Base-by-base conservation (phyloP, 352 stramenopile species). In the Globisporangium perplexum region DNA sequence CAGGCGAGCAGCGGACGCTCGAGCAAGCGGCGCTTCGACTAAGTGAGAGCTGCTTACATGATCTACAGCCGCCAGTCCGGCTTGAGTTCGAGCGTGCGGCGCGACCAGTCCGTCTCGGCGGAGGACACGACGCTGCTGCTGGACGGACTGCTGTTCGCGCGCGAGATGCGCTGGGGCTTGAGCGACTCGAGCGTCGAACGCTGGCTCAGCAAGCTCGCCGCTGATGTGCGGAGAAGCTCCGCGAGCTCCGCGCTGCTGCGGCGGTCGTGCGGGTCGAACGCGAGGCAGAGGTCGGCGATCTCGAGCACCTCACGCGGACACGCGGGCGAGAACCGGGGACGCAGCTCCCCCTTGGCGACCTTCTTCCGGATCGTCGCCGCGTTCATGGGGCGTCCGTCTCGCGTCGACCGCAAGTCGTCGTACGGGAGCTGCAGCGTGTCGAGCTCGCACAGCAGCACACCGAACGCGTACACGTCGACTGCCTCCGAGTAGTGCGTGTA, bases 71-170 rank as follows among this genome's bases (percentile, higher is more conserved):
- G 50, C 24, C 43, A 36, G 30, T 58, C 54, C 7, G 50, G 47
- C 18, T 66, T 66, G 26, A 69, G 59, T 50, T 72, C 60, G 47
- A 75, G 67, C n/a, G 60, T 68, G 17, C 55, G 56, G 44, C 65
- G 60, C 7, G 63, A 71, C 53, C 52, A 60, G 42, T 69, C 55
- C 3, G 46, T 60, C 7, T 62, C 62, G 4, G 63, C 48, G 11
- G 61, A 70, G 10, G 61, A 70, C 1, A 47, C 47, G 24, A 48
- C 56, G 7, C 60, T 66, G 5, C 31, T 28, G 1, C 30, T 46
- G 0, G 26, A 43, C 12, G 48, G 50, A 6, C 55, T 67, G n/a
- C 39, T 45, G n/a, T 23, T 24, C 18, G n/a, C n/a, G 7, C 39
- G 39, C 7, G 39, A 45, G 12, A 41, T 47, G 7, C 53, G 53